Base-by-base conservation (phyloP, 495 filamentous ascomycete genomes). In the Hyaloscypha finlandica region DNA sequence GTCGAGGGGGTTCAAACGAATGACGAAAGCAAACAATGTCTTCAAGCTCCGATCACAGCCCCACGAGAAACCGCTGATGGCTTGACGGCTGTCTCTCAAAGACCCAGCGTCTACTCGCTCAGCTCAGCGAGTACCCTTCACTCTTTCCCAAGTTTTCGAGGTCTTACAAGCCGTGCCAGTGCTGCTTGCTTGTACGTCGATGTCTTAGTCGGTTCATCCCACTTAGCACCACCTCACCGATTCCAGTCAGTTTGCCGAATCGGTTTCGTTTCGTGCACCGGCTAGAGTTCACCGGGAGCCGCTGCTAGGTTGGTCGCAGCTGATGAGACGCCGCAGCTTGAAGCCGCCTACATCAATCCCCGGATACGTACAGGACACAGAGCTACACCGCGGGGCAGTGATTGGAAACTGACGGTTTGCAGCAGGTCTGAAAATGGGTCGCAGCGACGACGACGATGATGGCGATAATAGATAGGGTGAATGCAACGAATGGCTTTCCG, bases 11-110 rank as follows among this genome's bases (percentile, higher is more conserved):
- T 31, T 64, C 63, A 69, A 71, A 73, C 63, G 68, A 73, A 45
- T 69, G 66, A 68, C 63, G 56, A 65, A 63, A 67, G 68, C 66
- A 73, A 71, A 67, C 65, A 67, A 68, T 66, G 29, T 62, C 55
- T 63, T 35, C 37, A 60, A 35, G 25, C 57, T 64, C 57, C 61
- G 42, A 66, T 32, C 61, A 57, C 51, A 59, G 48, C 37, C 37
- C 37, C 14, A 35, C 32, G 11, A 31, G 19, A 29, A 58, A 37
- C 39, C 31, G 54, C 30, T 52, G 54, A 57, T 64, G 30, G 29
- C 35, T 64, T 52, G 45, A 56, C 56, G 25, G 32, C 29, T 57
- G 65, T 65, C 65, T 68, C 31, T 71, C 65, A 59, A 66, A 68
- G 63, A 68, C 48, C 55, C 54, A 60, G 61, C 29, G 39, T 68